A percentile compares a stretch with the other conserved stretches of the same genome.
These are phyloP conservation scores for Phyllosticta citrichinensis DNA, from an alignment of 2,329 filamentous ascomycete species.

Conservation along the genomic window DNA sequence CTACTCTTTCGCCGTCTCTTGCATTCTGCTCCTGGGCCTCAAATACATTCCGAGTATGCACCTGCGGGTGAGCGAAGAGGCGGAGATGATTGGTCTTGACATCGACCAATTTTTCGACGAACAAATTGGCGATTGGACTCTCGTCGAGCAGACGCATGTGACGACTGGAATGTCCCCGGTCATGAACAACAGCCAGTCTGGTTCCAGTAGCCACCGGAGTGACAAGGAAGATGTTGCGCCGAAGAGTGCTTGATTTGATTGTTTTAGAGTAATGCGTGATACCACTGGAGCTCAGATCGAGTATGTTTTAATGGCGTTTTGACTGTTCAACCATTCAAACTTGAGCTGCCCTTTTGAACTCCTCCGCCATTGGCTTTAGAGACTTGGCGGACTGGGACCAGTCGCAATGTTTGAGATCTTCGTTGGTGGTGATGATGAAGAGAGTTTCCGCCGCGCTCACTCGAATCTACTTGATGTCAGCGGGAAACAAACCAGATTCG, in stretches of 20 bases:
- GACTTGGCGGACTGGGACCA: conserved; percentile 25
- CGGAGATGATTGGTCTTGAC: conserved; percentile 46
- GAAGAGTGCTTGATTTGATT: conserved; percentile 5
- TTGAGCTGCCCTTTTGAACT: not conserved
- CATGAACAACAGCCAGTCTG: conserved; percentile 2
- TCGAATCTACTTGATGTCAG: conserved; percentile 18
- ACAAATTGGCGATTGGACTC: conserved; percentile 44
- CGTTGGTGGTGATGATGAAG: conserved; percentile 27
- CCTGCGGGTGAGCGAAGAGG: conserved; percentile 44
- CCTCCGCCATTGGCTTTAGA: conserved; percentile 22
- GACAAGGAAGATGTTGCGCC: conserved; percentile 8
- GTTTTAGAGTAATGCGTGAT: not conserved
- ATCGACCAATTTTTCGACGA: conserved; percentile 47
- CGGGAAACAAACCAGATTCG: not conserved
- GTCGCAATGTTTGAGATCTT: conserved; percentile 25
- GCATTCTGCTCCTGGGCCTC: conserved; percentile 41
- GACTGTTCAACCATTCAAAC: not conserved
- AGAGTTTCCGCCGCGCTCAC: conserved; percentile 32
- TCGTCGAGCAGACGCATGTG: conserved; percentile 19
- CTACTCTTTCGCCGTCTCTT: conserved; percentile 45
- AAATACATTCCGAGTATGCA: conserved; percentile 47
- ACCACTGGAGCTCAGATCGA: not conserved
- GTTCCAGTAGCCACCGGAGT: conserved; percentile 16
- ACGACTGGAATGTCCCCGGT: conserved; percentile 1
- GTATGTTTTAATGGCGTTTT: not conserved